Evolutionary conservation across 2,329 filamentous ascomycete genomes (phyloP), one percentile per base, ranked within the genome.

Genomic region (Samsoniella hepiali): DNA sequence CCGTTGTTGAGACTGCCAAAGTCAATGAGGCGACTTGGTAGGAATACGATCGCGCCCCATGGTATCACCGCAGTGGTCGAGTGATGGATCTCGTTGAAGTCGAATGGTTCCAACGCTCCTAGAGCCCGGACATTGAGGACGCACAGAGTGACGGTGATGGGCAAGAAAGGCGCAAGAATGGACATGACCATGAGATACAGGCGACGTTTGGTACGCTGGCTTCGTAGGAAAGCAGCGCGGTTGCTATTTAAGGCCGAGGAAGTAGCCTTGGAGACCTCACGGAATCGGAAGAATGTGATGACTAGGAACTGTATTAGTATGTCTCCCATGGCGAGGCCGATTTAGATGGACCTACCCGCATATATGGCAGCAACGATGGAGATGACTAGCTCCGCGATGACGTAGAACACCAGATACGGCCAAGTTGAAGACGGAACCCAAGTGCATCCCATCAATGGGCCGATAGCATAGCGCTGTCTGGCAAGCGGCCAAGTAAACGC

Each of bases 141-240:
- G 3, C 78, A 67, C 6, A 82, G 72, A 32, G 76, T 72, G 50
- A 81, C 50, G 65, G 77, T 72, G 5, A 86, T 67, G 1, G 83
- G 84, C 0, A 84, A 68, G 68, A 83, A 85, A 3, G 83, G 77
- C 3, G 81, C 67, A 1, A 86, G 70, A 66, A 86, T 82, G 49
- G 77, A 77, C 13, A 84, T 61, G 15, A 81, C 78, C 80, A 86
- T 83, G 65, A 82, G 74, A 72, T 85, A 87, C 50, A 87, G 79
- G 49, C 83, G 80, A 54, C 79, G 77, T 50, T 78, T 78, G 9
- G 82, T 78, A 2, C 82, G 78, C 51, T 80, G 77, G 47, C 78
- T 79, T 6, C 83, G 77, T 15, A 75, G 67, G 5, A 72, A 73
- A 9, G 78, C 78, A 5, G 73, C 66, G 38, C 72, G 78, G 72